Base-by-base conservation (phyloP, 2,329 filamentous ascomycete genomes). In the Xylaria sp. region DNA sequence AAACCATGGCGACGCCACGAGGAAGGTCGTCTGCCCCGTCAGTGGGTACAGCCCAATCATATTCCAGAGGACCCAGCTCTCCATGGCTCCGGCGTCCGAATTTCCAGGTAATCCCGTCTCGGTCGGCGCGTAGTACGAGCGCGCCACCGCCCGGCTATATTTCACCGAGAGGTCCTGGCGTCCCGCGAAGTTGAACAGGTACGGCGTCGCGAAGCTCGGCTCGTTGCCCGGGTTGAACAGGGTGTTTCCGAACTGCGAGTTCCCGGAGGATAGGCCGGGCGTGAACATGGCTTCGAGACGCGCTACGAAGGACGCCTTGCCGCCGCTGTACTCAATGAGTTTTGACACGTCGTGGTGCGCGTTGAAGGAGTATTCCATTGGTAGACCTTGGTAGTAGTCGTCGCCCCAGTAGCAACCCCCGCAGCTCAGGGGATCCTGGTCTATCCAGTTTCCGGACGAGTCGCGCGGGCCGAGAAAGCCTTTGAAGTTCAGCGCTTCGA, bases 11-110 rank as follows among this genome's bases (percentile, higher is more conserved):
- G 85, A 86, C 2, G 84, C 84, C 55, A 91, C 79, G 15, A 91
- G 78, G 72, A 90, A 91, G 0, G 85, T 89, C 0, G 87, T 87
- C 77, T 91, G 88, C 0, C 87, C 88, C 0, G 87, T 89, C 65
- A 91, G 78, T 1, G 88, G 89, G 67, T 89, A 90, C 28, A 91
- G 76, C 1, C 88, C 88, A 38, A 90, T 82, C 82, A 89, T 89
- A 65, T 84, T 86, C 85, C 89, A 91, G 8, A 90, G 75, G 2
- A 89, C 74, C 85, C 87, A 90, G 7, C 84, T 87, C 72, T 92
- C 87, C 88, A 92, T 91, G 14, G 89, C 87, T 6, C 89, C 89
- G 1, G 87, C 88, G 72, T 92, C 89, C 46, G 84, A 87, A 74
- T 92, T 91, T 0, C 89, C 89, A 0, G 89, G 89, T 0, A 92